phyloP scores from a whole-genome alignment of 2,329 filamentous ascomycete genomes.

The Boeremia lycopersici region DNA sequence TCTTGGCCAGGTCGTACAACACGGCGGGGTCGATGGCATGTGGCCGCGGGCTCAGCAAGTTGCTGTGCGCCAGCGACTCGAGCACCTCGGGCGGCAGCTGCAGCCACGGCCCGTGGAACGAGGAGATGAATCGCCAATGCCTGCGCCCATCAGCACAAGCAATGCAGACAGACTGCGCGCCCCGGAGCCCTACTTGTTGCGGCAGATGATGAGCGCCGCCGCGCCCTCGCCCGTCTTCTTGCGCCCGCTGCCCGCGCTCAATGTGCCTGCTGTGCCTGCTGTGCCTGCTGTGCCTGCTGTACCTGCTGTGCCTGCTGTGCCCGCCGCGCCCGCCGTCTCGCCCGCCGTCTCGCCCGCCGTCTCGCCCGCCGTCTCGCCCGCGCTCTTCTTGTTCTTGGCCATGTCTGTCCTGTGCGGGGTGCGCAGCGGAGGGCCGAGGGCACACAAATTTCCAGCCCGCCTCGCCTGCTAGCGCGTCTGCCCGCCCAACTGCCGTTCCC shows the following conservation, averaged over 20 bases:
- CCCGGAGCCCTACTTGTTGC: constrained; percentile 48
- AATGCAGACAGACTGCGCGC: neutral
- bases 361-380: neutral
- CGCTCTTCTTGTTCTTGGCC: constrained; percentile 46
- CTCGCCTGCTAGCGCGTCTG: constrained; percentile 6
- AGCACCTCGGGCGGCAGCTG: constrained; percentile 79
- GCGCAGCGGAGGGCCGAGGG: no score
- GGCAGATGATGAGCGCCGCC: constrained; percentile 49
- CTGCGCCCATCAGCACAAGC: constrained; percentile 52
- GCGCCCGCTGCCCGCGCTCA: constrained; percentile 18
- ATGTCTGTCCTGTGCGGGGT: constrained; percentile 17
- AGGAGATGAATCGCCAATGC: constrained; percentile 85
- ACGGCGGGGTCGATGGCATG: constrained; percentile 79
- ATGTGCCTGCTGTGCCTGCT: no score
- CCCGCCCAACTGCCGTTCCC: neutral
- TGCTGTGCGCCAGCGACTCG: constrained; percentile 77
- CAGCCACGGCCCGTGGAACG: constrained; percentile 83
- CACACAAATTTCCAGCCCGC: constrained; percentile 4
- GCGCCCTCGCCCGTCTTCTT: constrained; percentile 21
- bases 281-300: no score
- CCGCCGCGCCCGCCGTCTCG: constrained; percentile 34
- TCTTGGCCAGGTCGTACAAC: constrained; percentile 84
- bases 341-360: neutral
- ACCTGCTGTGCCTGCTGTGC: no score
- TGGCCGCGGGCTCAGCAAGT: constrained; percentile 77